phyloP scores from a whole-genome alignment of 768 basidiomycete species.

The Russula griseocarnosa region DNA sequence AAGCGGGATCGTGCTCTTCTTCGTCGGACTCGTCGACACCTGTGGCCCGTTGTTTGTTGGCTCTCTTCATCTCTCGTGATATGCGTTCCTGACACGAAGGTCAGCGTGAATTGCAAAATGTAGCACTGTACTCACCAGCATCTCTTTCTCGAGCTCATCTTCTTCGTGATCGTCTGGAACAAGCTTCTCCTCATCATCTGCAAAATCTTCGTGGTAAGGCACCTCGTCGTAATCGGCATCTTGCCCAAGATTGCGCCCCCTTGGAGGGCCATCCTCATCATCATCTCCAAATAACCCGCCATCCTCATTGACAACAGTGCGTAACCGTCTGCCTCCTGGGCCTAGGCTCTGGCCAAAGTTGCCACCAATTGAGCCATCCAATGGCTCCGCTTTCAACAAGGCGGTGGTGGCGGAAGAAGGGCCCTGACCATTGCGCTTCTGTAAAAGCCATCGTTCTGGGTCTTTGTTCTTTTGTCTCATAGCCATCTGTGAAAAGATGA shows the following conservation, averaged over 20 bases:
- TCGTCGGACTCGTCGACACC: slow-evolving; percentile 74
- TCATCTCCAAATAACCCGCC: slow-evolving; percentile 61
- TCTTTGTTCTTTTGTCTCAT: slow-evolving; percentile 70
- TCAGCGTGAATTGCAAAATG: slow-evolving; percentile 5
- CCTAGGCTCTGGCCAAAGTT: slow-evolving; percentile 54
- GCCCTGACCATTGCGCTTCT: slow-evolving; percentile 54
- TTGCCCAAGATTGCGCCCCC: slow-evolving; percentile 58
- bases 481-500: slow-evolving; percentile 39
- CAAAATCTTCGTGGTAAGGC: slow-evolving; percentile 77
- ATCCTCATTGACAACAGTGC: slow-evolving; percentile 64
- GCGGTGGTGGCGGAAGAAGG: slow-evolving; percentile 61
- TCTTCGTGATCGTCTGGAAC: slow-evolving; percentile 70
- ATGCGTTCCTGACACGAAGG: slow-evolving; percentile 60
- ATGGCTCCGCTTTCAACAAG: slow-evolving; percentile 61
- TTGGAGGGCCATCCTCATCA: slow-evolving; percentile 46
- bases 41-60: slow-evolving; percentile 69
- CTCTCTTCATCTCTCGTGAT: slow-evolving; percentile 74
- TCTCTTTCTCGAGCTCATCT: slow-evolving; percentile 72
- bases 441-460: slow-evolving; percentile 65
- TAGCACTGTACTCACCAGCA: slow-evolving; percentile 50
- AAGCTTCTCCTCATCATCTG: slow-evolving; percentile 78
- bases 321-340: slow-evolving; percentile 63
- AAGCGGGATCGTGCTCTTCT: slow-evolving; percentile 53
- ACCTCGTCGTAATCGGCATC: slow-evolving; percentile 84
- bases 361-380: slow-evolving; percentile 47